Percentiles rank a stretch among this genome's conserved stretches.
phyloP scores from a whole-genome alignment of 306 rosid genomes.

The Cucurbita pepo region DNA sequence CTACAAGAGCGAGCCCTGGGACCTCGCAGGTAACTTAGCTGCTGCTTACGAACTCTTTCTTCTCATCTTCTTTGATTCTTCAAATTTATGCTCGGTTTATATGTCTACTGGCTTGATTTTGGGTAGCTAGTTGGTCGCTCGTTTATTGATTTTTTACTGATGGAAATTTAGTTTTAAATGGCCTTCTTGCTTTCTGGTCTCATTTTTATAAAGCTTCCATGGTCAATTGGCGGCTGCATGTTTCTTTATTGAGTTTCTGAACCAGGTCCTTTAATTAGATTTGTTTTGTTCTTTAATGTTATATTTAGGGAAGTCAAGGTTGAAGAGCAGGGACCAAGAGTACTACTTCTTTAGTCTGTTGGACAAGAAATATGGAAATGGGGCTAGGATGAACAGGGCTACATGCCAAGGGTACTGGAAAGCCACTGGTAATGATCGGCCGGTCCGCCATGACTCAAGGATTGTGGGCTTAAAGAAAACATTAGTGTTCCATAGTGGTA shows the following conservation, averaged over 20 bases:
- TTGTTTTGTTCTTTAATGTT: background rate
- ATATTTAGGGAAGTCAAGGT: conserved; percentile 61
- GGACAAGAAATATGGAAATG: conserved; percentile 97
- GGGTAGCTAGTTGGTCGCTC: background rate
- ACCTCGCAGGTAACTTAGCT: conserved; percentile 50
- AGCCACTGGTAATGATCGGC: conserved; percentile 91
- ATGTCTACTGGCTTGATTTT: background rate
- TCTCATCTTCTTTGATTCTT: background rate
- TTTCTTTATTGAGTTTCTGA: background rate
- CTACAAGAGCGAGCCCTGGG: conserved; percentile 96
- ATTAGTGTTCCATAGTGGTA: conserved; percentile 85
- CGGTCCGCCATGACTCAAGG: conserved; percentile 48
- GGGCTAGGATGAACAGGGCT: conserved; percentile 98
- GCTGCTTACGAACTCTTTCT: background rate
- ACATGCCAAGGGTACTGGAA: conserved; percentile 90
- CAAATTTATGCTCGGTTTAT: background rate
- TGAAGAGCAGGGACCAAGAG: conserved; percentile 98
- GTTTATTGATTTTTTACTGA: background rate
- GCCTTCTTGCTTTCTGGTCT: background rate
- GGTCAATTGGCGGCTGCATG: background rate
- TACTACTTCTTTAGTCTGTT: conserved; percentile 92
- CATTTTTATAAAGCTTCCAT: background rate
- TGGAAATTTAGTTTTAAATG: background rate
- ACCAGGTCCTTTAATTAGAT: conserved; percentile 1
- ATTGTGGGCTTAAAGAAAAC: conserved; percentile 84